Percentiles rank a stretch among this genome's conserved stretches.
Evolutionary conservation across 2,329 filamentous ascomycete species (phyloP).

Genomic region (Trichoderma polysporum): DNA sequence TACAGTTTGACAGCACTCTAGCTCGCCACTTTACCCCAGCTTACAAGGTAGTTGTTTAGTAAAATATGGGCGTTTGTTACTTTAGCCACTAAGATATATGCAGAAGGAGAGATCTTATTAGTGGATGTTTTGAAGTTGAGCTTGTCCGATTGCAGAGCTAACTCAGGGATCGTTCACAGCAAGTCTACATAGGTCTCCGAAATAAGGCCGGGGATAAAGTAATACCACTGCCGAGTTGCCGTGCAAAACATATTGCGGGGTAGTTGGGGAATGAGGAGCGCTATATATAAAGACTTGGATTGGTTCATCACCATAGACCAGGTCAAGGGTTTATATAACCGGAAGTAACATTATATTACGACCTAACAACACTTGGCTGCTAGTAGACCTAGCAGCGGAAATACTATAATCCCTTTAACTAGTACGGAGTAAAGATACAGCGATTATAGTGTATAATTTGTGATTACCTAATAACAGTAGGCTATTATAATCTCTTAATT

Average conservation of each 20-base stretch:
- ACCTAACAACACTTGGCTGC: too few species aligned
- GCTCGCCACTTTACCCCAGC: not conserved
- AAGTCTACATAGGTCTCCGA: conserved; percentile 1
- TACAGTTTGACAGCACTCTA: not conserved
- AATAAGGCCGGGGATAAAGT: conserved; percentile 5
- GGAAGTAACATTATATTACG: too few species aligned
- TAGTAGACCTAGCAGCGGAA: too few species aligned
- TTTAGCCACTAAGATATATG: not conserved
- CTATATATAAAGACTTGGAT: not conserved
- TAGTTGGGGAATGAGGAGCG: not conserved
- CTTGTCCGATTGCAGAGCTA: not conserved
- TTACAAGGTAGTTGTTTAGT: not conserved
- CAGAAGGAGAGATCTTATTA: conserved; percentile 7
- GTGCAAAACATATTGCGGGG: not conserved
- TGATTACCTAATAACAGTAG: too few species aligned
- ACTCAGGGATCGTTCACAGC: not conserved
- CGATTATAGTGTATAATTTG: too few species aligned
- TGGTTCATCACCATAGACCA: not conserved
- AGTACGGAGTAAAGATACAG: too few species aligned
- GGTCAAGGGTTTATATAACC: not conserved
- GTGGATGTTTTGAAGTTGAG: not conserved
- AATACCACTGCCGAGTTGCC: not conserved
- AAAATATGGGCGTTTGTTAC: not conserved
- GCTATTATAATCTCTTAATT: too few species aligned
- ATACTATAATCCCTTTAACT: too few species aligned